Conservation (phyloP, 2,329 filamentous ascomycete genomes). For the Trichoderma guizhouense region DNA sequence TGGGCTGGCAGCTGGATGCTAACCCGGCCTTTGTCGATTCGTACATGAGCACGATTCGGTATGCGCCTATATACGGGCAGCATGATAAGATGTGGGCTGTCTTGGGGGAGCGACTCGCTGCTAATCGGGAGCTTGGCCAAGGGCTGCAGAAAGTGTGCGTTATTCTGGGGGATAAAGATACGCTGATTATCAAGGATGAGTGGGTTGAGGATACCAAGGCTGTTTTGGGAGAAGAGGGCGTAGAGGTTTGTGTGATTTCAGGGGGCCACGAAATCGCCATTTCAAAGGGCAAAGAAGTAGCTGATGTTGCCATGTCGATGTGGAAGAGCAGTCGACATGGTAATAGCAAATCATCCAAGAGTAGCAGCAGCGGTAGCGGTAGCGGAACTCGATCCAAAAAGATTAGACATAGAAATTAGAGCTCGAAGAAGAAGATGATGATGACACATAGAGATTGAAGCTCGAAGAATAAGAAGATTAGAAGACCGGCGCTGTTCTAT, state of each 20-base stretch:
- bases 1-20: constrained; percentile 65
- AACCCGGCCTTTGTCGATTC: constrained; percentile 67
- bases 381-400: constrained; percentile 1
- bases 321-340: constrained; percentile 27
- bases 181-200: constrained; percentile 64
- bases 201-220: constrained; percentile 57
- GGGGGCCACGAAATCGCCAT: constrained; percentile 71
- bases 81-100: constrained; percentile 55
- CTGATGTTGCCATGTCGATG: constrained; percentile 36
- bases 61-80: constrained; percentile 66
- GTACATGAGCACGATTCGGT: constrained; percentile 67
- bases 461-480: neutral
- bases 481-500: neutral
- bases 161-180: constrained; percentile 63
- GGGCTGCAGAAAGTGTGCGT: constrained; percentile 54
- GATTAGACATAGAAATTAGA: constrained; percentile 12
- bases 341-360: neutral
- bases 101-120: constrained; percentile 49
- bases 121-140: constrained; percentile 20
- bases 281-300: constrained; percentile 56
- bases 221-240: constrained; percentile 54
- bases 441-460: neutral
- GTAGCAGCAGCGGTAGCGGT: neutral
- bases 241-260: constrained; percentile 54
- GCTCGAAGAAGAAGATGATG: no score